phyloP scores from a whole-genome alignment of 1,139 yeast species.

The Scheffersomyces quercinus region DNA sequence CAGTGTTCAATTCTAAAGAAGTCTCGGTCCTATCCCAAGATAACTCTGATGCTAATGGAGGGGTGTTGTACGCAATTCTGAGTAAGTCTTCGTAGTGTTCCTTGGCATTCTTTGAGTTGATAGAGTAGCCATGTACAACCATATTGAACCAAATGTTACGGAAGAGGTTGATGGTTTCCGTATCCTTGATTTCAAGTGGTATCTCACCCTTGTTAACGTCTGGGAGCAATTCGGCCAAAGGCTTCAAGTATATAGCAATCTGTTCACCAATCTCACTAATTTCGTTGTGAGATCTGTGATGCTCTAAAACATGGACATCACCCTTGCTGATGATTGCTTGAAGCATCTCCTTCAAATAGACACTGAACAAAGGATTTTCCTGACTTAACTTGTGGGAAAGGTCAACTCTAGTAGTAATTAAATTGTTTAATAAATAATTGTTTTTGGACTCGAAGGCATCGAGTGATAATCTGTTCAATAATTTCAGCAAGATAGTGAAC shows the following conservation, averaged over 20 bases:
- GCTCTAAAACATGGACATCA: slow-evolving; percentile 76
- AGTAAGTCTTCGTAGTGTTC: slow-evolving; percentile 51
- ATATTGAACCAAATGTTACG: slow-evolving; percentile 93
- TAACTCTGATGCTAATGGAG: slow-evolving; percentile 87
- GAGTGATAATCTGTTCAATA: slow-evolving; percentile 41
- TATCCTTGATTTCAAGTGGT: slow-evolving; percentile 42
- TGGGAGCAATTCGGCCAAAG: slow-evolving; percentile 77
- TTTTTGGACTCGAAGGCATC: slow-evolving; percentile 37
- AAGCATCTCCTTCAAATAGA: slow-evolving; percentile 67
- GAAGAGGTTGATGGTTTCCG: slow-evolving; percentile 57
- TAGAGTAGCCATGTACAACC: slow-evolving; percentile 85
- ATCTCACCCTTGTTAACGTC: slow-evolving; percentile 41
- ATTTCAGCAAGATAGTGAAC: slow-evolving; percentile 52
- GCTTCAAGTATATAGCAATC: slow-evolving; percentile 66
- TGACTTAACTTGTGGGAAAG: slow-evolving; percentile 51
- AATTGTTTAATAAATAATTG: slow-evolving; percentile 32
- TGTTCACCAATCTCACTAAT: slow-evolving; percentile 77
- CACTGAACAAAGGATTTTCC: slow-evolving; percentile 49
- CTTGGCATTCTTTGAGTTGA: slow-evolving; percentile 56
- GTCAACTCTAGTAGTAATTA: slow-evolving; percentile 49
- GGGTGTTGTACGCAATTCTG: slow-evolving; percentile 82
- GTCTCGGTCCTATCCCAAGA: slow-evolving; percentile 89
- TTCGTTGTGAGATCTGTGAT: slow-evolving; percentile 78
- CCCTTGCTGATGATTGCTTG: slow-evolving; percentile 74
- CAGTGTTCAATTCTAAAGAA: slow-evolving; percentile 87